Evolutionary conservation across 73 alveolate species (phyloP).

Genomic region (Stentor coeruleus): DNA sequence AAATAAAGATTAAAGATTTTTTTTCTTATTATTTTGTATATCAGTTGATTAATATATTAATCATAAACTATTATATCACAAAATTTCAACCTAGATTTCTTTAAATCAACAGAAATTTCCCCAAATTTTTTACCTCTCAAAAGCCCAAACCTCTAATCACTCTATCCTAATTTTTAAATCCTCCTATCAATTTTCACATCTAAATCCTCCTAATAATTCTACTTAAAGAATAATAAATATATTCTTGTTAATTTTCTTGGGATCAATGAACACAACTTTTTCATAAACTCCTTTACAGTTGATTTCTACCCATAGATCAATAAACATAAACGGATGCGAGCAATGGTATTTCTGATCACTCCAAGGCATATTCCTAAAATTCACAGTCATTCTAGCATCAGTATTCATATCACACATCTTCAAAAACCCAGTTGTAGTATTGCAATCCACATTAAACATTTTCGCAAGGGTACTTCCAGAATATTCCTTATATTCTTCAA

Average conservation of each 20-base stretch:
- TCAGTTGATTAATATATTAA: too few relatives aligned
- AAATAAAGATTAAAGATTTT: too few relatives aligned
- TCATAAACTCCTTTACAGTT: constrained; percentile 47
- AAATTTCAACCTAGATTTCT: too few relatives aligned
- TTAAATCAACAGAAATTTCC: too few relatives aligned
- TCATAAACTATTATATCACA: too few relatives aligned
- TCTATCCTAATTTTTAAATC: too few relatives aligned
- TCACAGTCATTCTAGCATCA: constrained; percentile 62
- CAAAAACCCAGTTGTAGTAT: constrained; percentile 68
- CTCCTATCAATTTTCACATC: too few relatives aligned
- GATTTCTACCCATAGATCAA: constrained; percentile 58
- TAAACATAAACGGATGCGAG: constrained; percentile 60
- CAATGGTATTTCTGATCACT: constrained; percentile 57
- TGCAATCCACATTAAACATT: constrained; percentile 61
- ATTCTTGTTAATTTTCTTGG: constrained; percentile 7
- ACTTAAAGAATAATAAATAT: constrained; percentile 11
- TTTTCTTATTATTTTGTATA: too few relatives aligned
- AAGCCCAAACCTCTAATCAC: too few relatives aligned
- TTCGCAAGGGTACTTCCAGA: constrained; percentile 36
- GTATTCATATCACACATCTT: constrained; percentile 63
- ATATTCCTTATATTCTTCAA: constrained; percentile 53
- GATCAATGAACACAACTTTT: constrained; percentile 1
- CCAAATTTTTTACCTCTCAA: too few relatives aligned
- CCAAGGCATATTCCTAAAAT: constrained; percentile 70
- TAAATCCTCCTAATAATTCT: too few relatives aligned